A percentile compares a stretch with the other conserved stretches of the same genome.
phyloP scores from a whole-genome alignment of 345 rosid species.

The Streptanthus diversifolius region DNA sequence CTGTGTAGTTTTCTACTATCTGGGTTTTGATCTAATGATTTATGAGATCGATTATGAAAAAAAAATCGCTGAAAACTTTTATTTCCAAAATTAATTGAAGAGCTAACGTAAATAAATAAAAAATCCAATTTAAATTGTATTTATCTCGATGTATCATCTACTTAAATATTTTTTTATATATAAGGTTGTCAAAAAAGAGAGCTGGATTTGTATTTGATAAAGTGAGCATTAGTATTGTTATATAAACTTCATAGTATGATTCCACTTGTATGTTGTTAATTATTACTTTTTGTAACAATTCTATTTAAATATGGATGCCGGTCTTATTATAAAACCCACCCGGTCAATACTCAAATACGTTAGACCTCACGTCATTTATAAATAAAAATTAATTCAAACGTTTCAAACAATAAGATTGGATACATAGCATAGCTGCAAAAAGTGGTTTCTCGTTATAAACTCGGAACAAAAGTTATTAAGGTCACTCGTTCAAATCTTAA shows the following conservation, averaged over 20 bases:
- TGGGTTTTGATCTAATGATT: background rate
- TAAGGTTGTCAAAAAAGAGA: background rate
- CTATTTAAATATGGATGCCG: background rate
- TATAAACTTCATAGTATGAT: background rate
- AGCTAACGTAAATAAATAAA: no score
- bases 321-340: constrained; percentile 4
- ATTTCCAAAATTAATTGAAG: background rate
- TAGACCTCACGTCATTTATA: background rate
- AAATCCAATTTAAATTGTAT: no score
- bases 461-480: background rate
- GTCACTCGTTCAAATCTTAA: background rate
- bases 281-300: background rate
- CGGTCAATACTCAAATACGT: constrained; percentile 21
- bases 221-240: background rate
- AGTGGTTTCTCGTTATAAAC: constrained; percentile 1
- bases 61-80: background rate
- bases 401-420: background rate
- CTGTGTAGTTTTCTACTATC: background rate
- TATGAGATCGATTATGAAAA: background rate
- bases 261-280: constrained; percentile 11
- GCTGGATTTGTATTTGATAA: background rate
- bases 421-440: background rate
- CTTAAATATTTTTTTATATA: background rate
- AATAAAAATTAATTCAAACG: background rate
- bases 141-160: no score